These are phyloP conservation scores for Solanum virginianum DNA, from an alignment of 257 asterid genomes.

Conservation along the genomic window DNA sequence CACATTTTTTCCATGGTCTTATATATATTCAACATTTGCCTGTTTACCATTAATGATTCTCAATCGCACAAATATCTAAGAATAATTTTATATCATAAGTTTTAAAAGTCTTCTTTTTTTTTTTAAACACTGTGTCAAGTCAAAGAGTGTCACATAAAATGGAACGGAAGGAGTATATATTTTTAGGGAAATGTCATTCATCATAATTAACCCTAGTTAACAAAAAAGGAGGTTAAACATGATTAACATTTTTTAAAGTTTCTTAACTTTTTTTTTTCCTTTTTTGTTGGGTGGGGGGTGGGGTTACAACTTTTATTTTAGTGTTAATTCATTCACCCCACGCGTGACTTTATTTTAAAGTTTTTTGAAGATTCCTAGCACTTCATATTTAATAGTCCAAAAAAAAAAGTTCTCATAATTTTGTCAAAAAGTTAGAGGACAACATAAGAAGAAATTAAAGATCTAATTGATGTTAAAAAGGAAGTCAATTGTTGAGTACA, in stretches of 20 bases:
- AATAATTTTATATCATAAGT: no score
- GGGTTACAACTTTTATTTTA: neutral
- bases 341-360: neutral
- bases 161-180: no score
- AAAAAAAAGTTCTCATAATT: neutral
- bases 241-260: neutral
- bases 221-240: neutral
- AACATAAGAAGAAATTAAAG: neutral
- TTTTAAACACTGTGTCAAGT: no score
- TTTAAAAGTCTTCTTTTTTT: no score
- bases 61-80: no score
- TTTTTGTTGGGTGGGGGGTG: neutral
- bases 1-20: neutral
- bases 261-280: neutral
- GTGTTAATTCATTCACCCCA: neutral
- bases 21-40: neutral
- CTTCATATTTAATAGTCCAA: neutral
- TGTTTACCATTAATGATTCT: no score
- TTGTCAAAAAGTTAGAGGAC: neutral
- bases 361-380: neutral
- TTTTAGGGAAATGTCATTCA: neutral
- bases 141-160: no score
- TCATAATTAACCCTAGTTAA: neutral
- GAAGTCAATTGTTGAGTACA: neutral
- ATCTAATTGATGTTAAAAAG: neutral